Conservation (phyloP, 768 basidiomycete species). For the Suillus spraguei region DNA sequence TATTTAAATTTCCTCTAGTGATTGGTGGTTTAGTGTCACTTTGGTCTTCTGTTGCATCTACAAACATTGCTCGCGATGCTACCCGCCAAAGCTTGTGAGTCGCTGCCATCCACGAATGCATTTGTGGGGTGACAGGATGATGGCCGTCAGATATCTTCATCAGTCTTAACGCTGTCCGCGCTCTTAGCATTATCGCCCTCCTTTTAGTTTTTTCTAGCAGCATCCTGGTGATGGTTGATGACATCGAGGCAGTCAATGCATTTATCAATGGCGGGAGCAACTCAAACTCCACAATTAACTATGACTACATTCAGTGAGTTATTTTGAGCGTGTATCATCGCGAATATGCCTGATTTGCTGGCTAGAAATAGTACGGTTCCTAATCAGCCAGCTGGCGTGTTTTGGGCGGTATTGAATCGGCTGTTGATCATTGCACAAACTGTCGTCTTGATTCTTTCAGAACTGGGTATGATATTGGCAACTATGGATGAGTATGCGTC, state of each 20-base stretch:
- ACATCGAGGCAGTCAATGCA: slow-evolving; percentile 73
- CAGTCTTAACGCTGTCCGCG: slow-evolving; percentile 76
- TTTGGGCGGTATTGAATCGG: slow-evolving; percentile 88
- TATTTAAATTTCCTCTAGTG: slow-evolving; percentile 15
- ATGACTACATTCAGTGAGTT: slow-evolving; percentile 82
- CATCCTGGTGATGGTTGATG: slow-evolving; percentile 72
- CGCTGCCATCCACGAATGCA: not conserved
- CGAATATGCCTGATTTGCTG: slow-evolving; percentile 4
- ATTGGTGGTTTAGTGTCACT: slow-evolving; percentile 21
- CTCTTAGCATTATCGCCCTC: slow-evolving; percentile 75
- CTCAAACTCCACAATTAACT: slow-evolving; percentile 48
- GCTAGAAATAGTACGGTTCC: slow-evolving; percentile 81
- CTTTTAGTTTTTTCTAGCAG: slow-evolving; percentile 81
- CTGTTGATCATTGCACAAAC: slow-evolving; percentile 85
- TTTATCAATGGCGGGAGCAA: slow-evolving; percentile 48
- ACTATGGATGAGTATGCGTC: not conserved
- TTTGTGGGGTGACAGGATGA: not conserved
- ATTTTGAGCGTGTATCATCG: not conserved
- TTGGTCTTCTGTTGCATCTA: not conserved
- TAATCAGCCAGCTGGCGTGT: slow-evolving; percentile 88
- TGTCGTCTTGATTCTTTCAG: slow-evolving; percentile 61
- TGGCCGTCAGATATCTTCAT: slow-evolving; percentile 54
- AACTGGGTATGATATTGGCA: slow-evolving; percentile 40
- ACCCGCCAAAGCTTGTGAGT: slow-evolving; percentile 33
- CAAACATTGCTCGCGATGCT: slow-evolving; percentile 20